These are phyloP conservation scores for Arthromyces matolae DNA, from an alignment of 768 basidiomycete species.

Conservation along the genomic window DNA sequence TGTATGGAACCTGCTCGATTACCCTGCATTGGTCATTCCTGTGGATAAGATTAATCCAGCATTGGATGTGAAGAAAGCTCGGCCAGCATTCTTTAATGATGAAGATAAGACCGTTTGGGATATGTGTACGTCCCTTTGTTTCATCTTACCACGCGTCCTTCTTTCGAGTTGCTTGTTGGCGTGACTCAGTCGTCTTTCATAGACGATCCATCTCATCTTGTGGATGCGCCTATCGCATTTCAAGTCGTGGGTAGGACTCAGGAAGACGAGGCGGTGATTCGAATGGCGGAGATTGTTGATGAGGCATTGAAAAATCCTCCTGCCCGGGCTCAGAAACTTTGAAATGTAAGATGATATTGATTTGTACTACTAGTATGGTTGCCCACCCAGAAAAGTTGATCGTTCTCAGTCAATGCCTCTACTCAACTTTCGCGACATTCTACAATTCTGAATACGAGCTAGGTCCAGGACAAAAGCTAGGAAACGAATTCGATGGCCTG, in stretches of 20 bases:
- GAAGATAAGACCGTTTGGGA: conserved; percentile 49
- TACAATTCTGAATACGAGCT: no score
- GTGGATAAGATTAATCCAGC: conserved; percentile 55
- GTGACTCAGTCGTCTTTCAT: background rate
- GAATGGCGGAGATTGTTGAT: conserved; percentile 59
- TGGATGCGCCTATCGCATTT: conserved; percentile 56
- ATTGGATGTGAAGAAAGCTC: conserved; percentile 44
- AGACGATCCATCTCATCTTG: conserved; percentile 55
- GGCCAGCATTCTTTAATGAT: conserved; percentile 43
- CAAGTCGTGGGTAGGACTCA: conserved; percentile 67
- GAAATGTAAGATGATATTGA: background rate
- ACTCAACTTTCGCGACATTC: no score
- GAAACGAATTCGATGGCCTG: no score
- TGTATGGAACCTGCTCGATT: conserved; percentile 69
- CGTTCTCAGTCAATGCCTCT: no score
- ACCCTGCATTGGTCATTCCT: conserved; percentile 57
- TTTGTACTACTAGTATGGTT: no score
- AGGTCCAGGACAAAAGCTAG: no score
- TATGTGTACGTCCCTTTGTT: conserved; percentile 39
- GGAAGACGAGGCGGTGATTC: conserved; percentile 75
- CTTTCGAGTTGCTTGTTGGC: background rate
- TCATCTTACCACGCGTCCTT: no score
- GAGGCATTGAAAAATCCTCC: conserved; percentile 38
- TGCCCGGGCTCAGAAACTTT: background rate
- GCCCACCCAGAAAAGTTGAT: no score